Evolutionary conservation across 768 basidiomycete species (phyloP), one percentile per base, ranked within the genome.

Genomic region (Psilocybe azurescens): DNA sequence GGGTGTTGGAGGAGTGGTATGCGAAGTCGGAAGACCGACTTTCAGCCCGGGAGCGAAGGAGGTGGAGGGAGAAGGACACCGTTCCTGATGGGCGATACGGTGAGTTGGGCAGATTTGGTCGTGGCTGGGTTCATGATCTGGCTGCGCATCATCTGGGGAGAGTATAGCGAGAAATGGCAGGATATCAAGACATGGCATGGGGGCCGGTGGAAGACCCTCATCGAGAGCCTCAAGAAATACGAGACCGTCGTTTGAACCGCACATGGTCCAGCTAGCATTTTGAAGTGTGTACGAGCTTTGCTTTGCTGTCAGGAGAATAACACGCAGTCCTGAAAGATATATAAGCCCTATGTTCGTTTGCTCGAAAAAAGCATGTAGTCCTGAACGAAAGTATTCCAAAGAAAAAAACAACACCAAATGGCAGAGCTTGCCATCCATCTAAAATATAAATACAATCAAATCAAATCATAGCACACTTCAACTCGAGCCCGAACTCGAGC

Each of bases 141-240:
- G 56, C 32, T 60, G 24, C 51, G 53, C 28, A 62, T 58, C 0
- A 32, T 75, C 1, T 71, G 70, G 60, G 74, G 77, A 13, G 71
- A 72, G 41, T 70, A 76, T 7, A 77, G 76, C 58, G 65, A 64
- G 38, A 73, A 75, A 59, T 82, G 79, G 79, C 69, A 69, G 47
- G 67, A 71, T 13, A 54, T 81, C 30, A 60, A 56, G 57, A 63
- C 41, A 7, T 77, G 72, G 75, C 63, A 77, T 39, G 70, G 66
- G 14, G 78, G 77, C 6, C 66, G 73, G 32, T 79, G 78, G 79
- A 67, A 24, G 9, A 62, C 32, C 13, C 58, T 76, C 20, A 14
- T 74, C 33, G 64, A 67, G 18, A 62, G 53, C 5, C 61, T 76
- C 51, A 57, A 71, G 53, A 63, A 68, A 44, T 77, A 75, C 52